Evolutionary conservation across 192 early-diverging fungal species (phyloP), one percentile per base, ranked within the genome.

Genomic region (Backusella australiensis): DNA sequence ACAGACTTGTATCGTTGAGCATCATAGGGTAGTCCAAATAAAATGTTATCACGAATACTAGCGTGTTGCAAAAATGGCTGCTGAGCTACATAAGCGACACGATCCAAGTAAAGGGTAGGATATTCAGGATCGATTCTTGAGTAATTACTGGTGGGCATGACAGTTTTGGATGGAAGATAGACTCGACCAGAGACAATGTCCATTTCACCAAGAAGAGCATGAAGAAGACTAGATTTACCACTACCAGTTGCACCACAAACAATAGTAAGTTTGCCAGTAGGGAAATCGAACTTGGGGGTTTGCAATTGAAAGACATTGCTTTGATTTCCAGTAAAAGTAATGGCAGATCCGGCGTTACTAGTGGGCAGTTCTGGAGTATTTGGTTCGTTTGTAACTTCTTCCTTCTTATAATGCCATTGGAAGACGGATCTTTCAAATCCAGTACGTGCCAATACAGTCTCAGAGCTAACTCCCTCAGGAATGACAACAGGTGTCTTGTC

Each of bases 211-310:
- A 87, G 72, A 9, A 90, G 66, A 46, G 87, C 87, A 41, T 80
- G 84, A 36, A 86, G 67, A 53, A 91, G 65, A 1, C 83, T 81
- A 36, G 87, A 87, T 35, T 91, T 91, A 8, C 94, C 94, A 52
- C 87, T 84, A 7, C 93, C 94, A 23, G 93, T 94, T 2, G 88
- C 32, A 19, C 94, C 94, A 65, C 88, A 83, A 19, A 95, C 76
- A 2, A 89, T 84, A 1, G 86, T 86, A 35, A 93, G 81, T 39
- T 82, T 78, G 19, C 86, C 83, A 21, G 71, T 81, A 6, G 84
- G 83, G 73, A 94, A 86, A 7, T 77, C 75, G 5, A 93, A 46
- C 41, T 82, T 86, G 32, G 90, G 68, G 7, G 77, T 71, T 0
- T 69, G 63, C 9, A 79, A 63, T 6, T 34, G 6, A 53, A 77